Evolutionary conservation across 2,329 filamentous ascomycete species (phyloP), one percentile per base, ranked within the genome.

Genomic region (Balansia obtecta): DNA sequence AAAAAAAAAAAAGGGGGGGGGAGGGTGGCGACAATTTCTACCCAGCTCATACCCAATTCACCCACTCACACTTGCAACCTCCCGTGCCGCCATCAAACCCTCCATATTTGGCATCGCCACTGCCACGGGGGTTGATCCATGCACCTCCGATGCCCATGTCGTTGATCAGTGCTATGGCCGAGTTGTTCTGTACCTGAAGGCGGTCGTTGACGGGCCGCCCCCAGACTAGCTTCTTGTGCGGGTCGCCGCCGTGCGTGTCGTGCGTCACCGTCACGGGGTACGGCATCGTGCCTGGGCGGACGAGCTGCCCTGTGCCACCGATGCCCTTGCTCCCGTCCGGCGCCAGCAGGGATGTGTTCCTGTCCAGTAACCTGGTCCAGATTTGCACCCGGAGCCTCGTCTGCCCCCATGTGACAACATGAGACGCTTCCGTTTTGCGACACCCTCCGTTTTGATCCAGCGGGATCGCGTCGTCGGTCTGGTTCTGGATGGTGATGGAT

Each of bases 311-410:
- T 5, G 58, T 57, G 8, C 58, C 60, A 30, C 61, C 57, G 49
- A 60, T 60, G 47, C 55, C 58, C 5, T 55, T 57, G 40, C 60
- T 59, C 1, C 57, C 62, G 16, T 63, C 63, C 0, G 66, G 48
- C 20, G 55, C 51, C 13, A 67, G 53, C 32, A 66, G 58, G 9
- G 56, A 74, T 54, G 73, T 70, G 30, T 67, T 70, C 56, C 67
- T 68, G 33, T 63, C 68, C 20, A 68, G 56, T 51, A 68, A 68
- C 6, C 72, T 70, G 16, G 81, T 85, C 80, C 80, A 85, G 53
- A 85, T 80, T 59, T 80, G 73, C 15, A 85, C 75, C n/a, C 80
- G 71, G 55, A 82, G 77, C 0, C 81, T 72, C 12, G 79, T 80
- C 64, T 82, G 71, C 22, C 71, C 67, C 73, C 78, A 83, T 0